Conservation (phyloP, 1,284 basidiomycete genomes). For the Puccinia polysora region DNA sequence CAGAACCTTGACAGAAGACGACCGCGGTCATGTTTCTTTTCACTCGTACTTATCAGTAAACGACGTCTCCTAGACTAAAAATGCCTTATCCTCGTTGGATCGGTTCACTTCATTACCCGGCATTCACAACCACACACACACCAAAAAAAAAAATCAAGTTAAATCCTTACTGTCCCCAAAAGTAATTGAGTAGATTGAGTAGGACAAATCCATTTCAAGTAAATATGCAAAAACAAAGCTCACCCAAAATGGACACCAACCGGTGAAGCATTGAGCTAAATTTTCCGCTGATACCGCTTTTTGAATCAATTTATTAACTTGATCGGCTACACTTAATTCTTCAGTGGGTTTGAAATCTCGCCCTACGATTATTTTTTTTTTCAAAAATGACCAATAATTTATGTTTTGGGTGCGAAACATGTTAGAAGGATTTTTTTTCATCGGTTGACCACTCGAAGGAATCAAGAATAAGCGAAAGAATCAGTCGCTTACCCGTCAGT, state of each 20-base stretch:
- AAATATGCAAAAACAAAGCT: constrained; percentile 16
- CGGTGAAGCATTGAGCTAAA: constrained; percentile 90
- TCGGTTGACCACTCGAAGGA: constrained; percentile 25
- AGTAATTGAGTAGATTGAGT: too few species aligned
- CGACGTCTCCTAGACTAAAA: too few species aligned
- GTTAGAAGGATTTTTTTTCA: constrained; percentile 36
- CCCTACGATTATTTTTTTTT: constrained; percentile 57
- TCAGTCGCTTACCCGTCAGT: constrained; percentile 71
- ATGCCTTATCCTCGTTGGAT: too few species aligned
- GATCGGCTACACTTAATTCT: constrained; percentile 66
- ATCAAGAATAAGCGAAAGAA: background rate
- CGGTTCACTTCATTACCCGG: too few species aligned
- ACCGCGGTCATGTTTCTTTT: too few species aligned
- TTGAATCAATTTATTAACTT: constrained; percentile 76
- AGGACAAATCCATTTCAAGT: too few species aligned
- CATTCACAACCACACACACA: too few species aligned
- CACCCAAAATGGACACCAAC: constrained; percentile 63
- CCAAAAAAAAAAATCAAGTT: too few species aligned
- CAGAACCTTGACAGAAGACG: too few species aligned
- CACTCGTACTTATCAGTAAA: too few species aligned
- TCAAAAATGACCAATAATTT: background rate
- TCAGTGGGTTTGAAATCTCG: constrained; percentile 82
- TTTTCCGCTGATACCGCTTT: constrained; percentile 89
- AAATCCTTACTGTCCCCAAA: too few species aligned
- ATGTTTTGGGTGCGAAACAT: constrained; percentile 11